Evolutionary conservation across 768 basidiomycete species (phyloP), one percentile per base, ranked within the genome.

Genomic region (Phylloporus sp.): DNA sequence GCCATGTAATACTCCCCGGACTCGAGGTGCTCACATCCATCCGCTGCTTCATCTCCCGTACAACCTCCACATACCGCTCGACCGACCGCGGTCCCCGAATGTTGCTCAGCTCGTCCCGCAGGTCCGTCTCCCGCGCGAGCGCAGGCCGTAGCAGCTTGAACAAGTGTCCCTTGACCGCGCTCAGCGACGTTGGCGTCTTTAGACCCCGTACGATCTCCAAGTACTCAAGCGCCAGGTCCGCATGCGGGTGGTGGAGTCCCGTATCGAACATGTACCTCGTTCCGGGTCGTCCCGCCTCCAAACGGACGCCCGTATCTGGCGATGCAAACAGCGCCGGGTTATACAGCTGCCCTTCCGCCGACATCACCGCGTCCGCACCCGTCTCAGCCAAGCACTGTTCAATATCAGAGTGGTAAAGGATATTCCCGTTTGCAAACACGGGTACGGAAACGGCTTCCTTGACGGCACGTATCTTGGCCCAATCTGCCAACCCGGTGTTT

Each of bases 391-490:
- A 69, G 64, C 93, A 97, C 10, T 72, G 70, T 41, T 76, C 74
- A 38, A 97, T 79, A 65, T 98, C 94, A n/a, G 80, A 75, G 35
- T 85, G 78, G 64, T 84, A 90, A 11, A 97, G 81, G 49, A 97
- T 80, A 64, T 97, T 98, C 23, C 96, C 96, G 65, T 99, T 99
- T 0, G 95, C 94, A 63, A 99, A 90, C 5, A 99, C 93, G 4
- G 94, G 95, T 0, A 99, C 79, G 1, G 80, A 81, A 29, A 98
- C 90, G 1, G 90, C 88, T 55, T 86, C 66, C 64, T 94, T 96
- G 56, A 99, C 92, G 0, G 90, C 89, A 8, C 77, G 78, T 60
- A 99, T 97, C 66, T 96, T 85, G 21, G 70, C 71, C 87, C 89
- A 96, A 57, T 90, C 89, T 6, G 92, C 92, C 10, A 94, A 65